Conservation (phyloP, 805 yeast genomes). For the Lachancea lanzarotensis region DNA sequence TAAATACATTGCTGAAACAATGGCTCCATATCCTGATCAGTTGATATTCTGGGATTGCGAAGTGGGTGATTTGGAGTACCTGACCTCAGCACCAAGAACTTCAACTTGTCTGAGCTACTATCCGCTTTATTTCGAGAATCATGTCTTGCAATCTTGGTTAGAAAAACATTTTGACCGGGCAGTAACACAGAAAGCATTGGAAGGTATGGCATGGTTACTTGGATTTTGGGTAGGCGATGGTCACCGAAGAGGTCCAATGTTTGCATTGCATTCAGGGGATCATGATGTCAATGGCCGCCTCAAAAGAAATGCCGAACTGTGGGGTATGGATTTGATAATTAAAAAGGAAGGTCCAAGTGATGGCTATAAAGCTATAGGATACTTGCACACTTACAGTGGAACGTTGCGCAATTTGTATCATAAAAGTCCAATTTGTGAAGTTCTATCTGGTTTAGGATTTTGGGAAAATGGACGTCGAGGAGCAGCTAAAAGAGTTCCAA, state of each 20-base stretch:
- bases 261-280: slow-evolving; percentile 8
- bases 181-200: slow-evolving; percentile 3
- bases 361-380: not conserved
- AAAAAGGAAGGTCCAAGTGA: not conserved
- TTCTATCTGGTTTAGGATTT: slow-evolving; percentile 6
- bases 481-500: slow-evolving; percentile 5
- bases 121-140: not conserved
- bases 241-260: slow-evolving; percentile 5
- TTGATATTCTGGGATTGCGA: slow-evolving; percentile 6
- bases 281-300: slow-evolving; percentile 8
- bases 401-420: slow-evolving; percentile 2
- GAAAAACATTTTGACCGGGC: slow-evolving; percentile 1
- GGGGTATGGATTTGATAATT: slow-evolving; percentile 7
- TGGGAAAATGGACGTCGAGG: slow-evolving; percentile 1
- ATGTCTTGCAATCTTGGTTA: slow-evolving; percentile 7
- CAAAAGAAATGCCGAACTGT: not conserved
- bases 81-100: not conserved
- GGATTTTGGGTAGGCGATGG: slow-evolving; percentile 14
- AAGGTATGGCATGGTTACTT: slow-evolving; percentile 12
- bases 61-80: slow-evolving; percentile 1
- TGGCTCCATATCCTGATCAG: not conserved
- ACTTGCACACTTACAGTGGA: not conserved
- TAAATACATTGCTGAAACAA: not conserved
- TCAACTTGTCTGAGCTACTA: not conserved
- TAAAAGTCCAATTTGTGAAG: slow-evolving; percentile 6